phyloP scores from a whole-genome alignment of 768 basidiomycete species.

The Mycena capillaripes region DNA sequence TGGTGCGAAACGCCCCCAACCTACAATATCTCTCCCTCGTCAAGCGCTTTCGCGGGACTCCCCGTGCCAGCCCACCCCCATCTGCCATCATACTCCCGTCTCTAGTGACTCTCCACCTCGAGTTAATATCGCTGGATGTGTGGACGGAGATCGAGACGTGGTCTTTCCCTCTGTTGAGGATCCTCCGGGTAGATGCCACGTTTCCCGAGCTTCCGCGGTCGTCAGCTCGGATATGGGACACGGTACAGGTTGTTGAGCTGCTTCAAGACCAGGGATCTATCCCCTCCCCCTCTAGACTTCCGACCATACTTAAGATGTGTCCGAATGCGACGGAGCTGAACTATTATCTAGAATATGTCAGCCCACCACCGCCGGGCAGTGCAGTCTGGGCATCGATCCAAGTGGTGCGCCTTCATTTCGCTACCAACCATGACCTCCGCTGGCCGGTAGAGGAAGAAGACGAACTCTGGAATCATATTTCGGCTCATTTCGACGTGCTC shows the following conservation, averaged over 20 bases:
- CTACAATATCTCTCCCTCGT: constrained; percentile 12
- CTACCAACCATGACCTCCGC: background rate
- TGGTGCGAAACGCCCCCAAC: constrained; percentile 2
- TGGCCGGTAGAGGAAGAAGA: constrained; percentile 1
- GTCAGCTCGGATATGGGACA: background rate
- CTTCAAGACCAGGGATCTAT: constrained; percentile 8
- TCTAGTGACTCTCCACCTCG: constrained; percentile 2
- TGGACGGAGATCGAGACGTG: constrained; percentile 9
- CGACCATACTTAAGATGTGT: background rate
- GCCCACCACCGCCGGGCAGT: background rate
- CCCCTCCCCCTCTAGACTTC: background rate
- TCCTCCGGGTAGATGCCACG: background rate
- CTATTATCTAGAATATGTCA: constrained; percentile 11
- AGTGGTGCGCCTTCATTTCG: constrained; percentile 4
- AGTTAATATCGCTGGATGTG: constrained; percentile 3
- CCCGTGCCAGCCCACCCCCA: background rate
- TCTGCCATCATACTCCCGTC: background rate
- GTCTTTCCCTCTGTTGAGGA: constrained; percentile 2
- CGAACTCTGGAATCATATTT: background rate
- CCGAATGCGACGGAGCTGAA: background rate
- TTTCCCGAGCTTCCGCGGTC: background rate
- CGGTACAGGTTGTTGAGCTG: constrained; percentile 2
- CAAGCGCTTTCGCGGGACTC: constrained; percentile 2
- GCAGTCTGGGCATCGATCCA: background rate
- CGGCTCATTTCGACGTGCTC: background rate